Conservation (phyloP, 441 rosid genomes). For the Pelargonium australe region DNA sequence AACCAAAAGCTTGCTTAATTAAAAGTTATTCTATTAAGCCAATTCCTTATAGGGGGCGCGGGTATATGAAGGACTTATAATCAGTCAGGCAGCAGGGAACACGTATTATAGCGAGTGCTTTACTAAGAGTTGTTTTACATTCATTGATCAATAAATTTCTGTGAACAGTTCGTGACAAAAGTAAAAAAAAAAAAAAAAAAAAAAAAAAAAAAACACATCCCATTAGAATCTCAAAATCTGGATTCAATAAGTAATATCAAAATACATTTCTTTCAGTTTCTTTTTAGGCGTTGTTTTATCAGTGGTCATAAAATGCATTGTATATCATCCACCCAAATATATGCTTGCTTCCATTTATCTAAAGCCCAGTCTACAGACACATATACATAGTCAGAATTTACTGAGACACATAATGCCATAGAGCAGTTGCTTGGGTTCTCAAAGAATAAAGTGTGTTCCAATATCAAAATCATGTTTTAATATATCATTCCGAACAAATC, state of each 20-base stretch:
- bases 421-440: background rate
- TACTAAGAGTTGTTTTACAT: background rate
- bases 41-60: too few species aligned
- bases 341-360: background rate
- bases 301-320: background rate
- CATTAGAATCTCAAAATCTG: background rate
- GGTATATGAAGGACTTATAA: too few species aligned
- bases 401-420: background rate
- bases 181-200: too few species aligned
- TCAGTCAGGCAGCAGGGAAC: too few species aligned
- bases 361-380: background rate
- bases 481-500: background rate
- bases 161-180: background rate
- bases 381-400: background rate
- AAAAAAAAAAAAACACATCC: too few species aligned
- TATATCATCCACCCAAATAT: background rate
- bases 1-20: too few species aligned
- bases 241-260: background rate
- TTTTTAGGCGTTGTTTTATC: background rate
- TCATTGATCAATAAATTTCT: conserved; percentile 2
- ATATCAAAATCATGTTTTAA: background rate
- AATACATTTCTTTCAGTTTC: background rate
- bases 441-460: background rate
- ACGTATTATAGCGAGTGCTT: too few species aligned
- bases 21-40: too few species aligned